phyloP scores from a whole-genome alignment of 345 rosid species.

The Leavenworthia alabamica region DNA sequence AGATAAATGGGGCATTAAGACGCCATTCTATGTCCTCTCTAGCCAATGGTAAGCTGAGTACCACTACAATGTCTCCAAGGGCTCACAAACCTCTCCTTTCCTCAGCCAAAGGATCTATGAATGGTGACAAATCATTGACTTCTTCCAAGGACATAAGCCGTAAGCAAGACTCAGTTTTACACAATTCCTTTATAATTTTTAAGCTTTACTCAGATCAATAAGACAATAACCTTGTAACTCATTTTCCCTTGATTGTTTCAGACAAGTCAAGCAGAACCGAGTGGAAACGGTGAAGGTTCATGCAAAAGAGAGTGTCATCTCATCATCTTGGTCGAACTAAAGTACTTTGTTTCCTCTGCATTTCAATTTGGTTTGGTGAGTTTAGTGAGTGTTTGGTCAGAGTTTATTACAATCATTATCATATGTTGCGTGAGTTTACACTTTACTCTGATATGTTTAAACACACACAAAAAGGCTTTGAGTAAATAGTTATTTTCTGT shows the following conservation, averaged over 20 bases:
- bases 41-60: slow-evolving; percentile 38
- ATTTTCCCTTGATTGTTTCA: slow-evolving; percentile 29
- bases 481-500: slow-evolving; percentile 26
- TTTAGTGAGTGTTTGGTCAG: slow-evolving; percentile 20
- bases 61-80: slow-evolving; percentile 48
- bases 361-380: slow-evolving; percentile 27
- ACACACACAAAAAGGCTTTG: slow-evolving; percentile 10
- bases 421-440: slow-evolving; percentile 22
- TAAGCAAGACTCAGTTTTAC: slow-evolving; percentile 24
- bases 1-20: slow-evolving; percentile 45
- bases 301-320: slow-evolving; percentile 12
- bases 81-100: slow-evolving; percentile 45
- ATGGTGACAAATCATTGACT: slow-evolving; percentile 45
- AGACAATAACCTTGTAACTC: slow-evolving; percentile 2
- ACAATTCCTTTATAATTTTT: not conserved
- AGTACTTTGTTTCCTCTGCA: slow-evolving; percentile 1
- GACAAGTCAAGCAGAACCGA: slow-evolving; percentile 58
- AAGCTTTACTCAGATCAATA: not conserved
- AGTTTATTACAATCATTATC: slow-evolving; percentile 2
- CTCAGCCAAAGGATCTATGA: slow-evolving; percentile 48
- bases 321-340: too few species aligned
- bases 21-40: slow-evolving; percentile 71
- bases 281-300: slow-evolving; percentile 64
- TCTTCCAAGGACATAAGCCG: slow-evolving; percentile 55
- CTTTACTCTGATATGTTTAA: slow-evolving; percentile 17